These are phyloP conservation scores for Stachybotrys chlorohalonatus DNA, from an alignment of 2,329 filamentous ascomycete species.

Conservation along the genomic window DNA sequence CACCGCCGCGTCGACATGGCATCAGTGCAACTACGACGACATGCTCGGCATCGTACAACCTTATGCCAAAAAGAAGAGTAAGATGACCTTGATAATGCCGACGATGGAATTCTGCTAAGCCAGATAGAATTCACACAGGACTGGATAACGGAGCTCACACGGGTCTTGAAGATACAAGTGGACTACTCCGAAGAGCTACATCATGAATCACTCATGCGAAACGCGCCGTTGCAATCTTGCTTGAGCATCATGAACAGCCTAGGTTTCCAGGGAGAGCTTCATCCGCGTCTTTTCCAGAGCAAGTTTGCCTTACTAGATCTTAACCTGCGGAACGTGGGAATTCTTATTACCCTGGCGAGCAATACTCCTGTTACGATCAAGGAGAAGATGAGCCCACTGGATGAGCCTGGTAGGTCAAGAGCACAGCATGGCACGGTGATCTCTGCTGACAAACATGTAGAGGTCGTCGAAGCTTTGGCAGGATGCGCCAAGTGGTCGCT, in stretches of 20 bases:
- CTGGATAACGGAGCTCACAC: slow-evolving; percentile 58
- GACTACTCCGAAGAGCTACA: slow-evolving; percentile 74
- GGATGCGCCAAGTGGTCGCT: slow-evolving; percentile 74
- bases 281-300: slow-evolving; percentile 54
- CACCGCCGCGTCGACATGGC: slow-evolving; percentile 34
- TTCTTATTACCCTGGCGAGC: slow-evolving; percentile 55
- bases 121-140: slow-evolving; percentile 47
- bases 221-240: slow-evolving; percentile 63
- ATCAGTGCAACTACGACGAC: slow-evolving; percentile 54
- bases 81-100: background rate
- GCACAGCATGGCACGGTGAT: background rate
- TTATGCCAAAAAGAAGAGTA: slow-evolving; percentile 23
- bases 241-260: slow-evolving; percentile 73
- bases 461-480: slow-evolving; percentile 62
- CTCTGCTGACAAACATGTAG: slow-evolving; percentile 25
- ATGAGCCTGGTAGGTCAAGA: slow-evolving; percentile 40
- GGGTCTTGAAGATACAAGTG: slow-evolving; percentile 61
- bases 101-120: slow-evolving; percentile 7
- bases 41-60: slow-evolving; percentile 60
- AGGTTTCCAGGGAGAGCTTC: slow-evolving; percentile 58
- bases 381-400: slow-evolving; percentile 48
- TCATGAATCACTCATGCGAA: slow-evolving; percentile 64
- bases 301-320: slow-evolving; percentile 69
- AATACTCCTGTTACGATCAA: slow-evolving; percentile 43
- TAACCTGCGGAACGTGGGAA: slow-evolving; percentile 63